Conservation (phyloP, 257 asterid species). For the Solanum tarijense region DNA sequence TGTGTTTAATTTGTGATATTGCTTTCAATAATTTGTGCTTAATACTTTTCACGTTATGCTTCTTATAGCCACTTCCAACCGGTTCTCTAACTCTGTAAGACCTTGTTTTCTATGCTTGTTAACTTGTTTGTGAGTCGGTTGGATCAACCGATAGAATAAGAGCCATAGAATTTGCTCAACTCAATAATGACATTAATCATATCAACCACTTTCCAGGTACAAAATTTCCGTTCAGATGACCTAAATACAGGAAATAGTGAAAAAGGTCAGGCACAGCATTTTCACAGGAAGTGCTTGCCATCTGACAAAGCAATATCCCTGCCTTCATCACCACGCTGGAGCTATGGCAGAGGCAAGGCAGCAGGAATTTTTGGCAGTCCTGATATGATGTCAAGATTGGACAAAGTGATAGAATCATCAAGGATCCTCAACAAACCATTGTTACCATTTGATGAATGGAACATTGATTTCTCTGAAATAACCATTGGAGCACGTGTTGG, state of each 20-base stretch:
- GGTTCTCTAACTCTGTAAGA: not conserved
- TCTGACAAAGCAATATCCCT: constrained; percentile 66
- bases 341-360: constrained; percentile 34
- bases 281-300: constrained; percentile 33
- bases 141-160: not conserved
- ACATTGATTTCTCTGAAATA: constrained; percentile 73
- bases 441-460: constrained; percentile 81
- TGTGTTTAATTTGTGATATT: not conserved
- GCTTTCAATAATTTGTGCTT: not conserved
- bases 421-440: constrained; percentile 64
- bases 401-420: constrained; percentile 61
- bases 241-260: constrained; percentile 35
- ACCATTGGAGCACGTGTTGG: constrained; percentile 81
- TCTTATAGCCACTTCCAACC: not conserved
- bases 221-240: constrained; percentile 46
- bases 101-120: not conserved
- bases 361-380: constrained; percentile 28
- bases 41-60: not conserved
- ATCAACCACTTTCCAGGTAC: constrained; percentile 37
- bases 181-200: not conserved
- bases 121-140: not conserved
- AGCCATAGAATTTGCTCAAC: not conserved
- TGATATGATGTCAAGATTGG: constrained; percentile 45
- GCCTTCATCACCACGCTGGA: constrained; percentile 82
- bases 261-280: constrained; percentile 30